Evolutionary conservation across 2,329 filamentous ascomycete genomes (phyloP), one percentile per base, ranked within the genome.

Genomic region (Trichoderma arundinaceum): DNA sequence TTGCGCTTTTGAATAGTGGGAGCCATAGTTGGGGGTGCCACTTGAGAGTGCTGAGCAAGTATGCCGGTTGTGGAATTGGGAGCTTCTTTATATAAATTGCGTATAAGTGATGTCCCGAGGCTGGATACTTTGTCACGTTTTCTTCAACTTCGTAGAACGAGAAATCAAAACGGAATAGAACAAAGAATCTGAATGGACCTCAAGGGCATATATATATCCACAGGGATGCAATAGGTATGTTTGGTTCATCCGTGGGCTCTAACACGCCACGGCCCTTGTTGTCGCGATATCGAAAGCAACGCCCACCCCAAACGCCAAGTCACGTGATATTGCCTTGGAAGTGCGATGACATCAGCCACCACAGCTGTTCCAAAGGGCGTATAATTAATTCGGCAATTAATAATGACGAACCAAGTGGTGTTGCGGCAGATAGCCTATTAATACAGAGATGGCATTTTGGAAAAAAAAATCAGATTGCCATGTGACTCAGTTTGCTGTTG

Each of bases 221-320:
- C 7, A 43, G 7, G 28, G 32, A 38, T n/a, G 35, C 17, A 66
- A 28, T 49, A 39, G 28, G 41, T 2, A 7, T 62, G 38, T n/a
- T 17, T 35, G 3, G 22, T 38, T 6, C 19, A 15, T 3, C 15
- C 4, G 15, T 17, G 57, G 22, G 22, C 8, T 13, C 9, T 43
- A 7, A 63, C 39, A 43, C 32, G 49, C 48, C 44, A 8, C 17
- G 41, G 38, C 17, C 19, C 28, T 33, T 28, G 33, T 49, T 46
- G 66, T 53, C 64, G 64, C 57, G 39, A 71, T 66, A 71, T 70
- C 41, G 12, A 69, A 59, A 71, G 70, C 70, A 70, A 71, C 70
- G 66, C 68, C 41, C 48, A 7, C 2, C 13, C 41, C 48, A 41
- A 28, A 63, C 66, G 66, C 67, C 66, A 64, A 19, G 54, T 67